Evolutionary conservation across 2,329 filamentous ascomycete species (phyloP), one percentile per base, ranked within the genome.

Genomic region (Elsinoe arachidis): DNA sequence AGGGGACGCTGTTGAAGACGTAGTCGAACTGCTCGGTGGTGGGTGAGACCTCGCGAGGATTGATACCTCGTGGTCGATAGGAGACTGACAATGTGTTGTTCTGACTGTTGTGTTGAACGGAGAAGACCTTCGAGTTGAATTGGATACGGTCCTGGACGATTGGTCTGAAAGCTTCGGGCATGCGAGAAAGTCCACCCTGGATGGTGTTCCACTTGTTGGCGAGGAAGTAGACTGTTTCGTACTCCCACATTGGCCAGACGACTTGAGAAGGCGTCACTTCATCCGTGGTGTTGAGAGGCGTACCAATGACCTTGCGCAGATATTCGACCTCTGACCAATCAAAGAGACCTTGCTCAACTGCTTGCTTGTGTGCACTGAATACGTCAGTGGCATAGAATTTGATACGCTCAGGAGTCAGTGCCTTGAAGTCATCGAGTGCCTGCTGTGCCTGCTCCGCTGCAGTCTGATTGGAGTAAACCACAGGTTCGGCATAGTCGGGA

Each of bases 241-340:
- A 81, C 12, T 79, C 65, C 62, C 72, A 73, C 6, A 76, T 73
- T 68, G 82, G 83, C 52, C 74, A 76, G 7, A 73, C 72, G 7
- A 70, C 69, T 0, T 69, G 70, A 2, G 74, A 67, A 17, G 70
- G 73, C 3, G 76, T 76, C 1, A 76, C 75, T 6, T 79, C 71
- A 61, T 85, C 80, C 1, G 78, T 81, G 62, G 78, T 76, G 63
- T 83, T 81, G 12, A 78, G 70, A 35, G 70, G 73, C 11, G 75
- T 75, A 12, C 78, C 77, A 7, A 86, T 73, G 26, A 79, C 76
- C 65, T 86, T 82, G 17, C 78, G 76, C 56, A 86, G 71, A 62
- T 83, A 87, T 1, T 76, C 80, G 21, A 81, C 81, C 62, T 86
- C 84, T 10, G 82, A 85, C 76, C 81, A 87, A 55, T 80, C 73